phyloP scores from a whole-genome alignment of 2,329 filamentous ascomycete genomes.

The Fusarium algeriense region DNA sequence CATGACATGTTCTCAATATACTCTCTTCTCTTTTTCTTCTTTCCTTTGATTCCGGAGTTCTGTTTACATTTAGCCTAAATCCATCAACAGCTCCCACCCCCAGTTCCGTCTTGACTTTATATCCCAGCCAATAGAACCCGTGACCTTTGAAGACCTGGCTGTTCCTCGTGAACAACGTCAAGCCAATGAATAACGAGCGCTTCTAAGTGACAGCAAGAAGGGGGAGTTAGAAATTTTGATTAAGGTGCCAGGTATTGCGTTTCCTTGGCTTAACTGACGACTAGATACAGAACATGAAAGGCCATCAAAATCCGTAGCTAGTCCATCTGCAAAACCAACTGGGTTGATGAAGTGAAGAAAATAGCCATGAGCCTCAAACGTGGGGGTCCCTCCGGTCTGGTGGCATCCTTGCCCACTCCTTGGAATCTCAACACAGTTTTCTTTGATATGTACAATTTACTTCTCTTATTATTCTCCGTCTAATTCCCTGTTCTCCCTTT shows the following conservation, averaged over 20 bases:
- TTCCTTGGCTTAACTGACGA: neutral
- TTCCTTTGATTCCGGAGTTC: conserved; percentile 11
- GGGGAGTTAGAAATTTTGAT: neutral
- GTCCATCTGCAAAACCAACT: neutral
- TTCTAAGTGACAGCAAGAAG: conserved; percentile 31
- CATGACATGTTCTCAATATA: neutral
- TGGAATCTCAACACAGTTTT: neutral
- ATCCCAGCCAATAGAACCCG: conserved; percentile 38
- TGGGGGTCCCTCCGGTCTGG: neutral
- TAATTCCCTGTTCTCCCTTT: conserved; percentile 20
- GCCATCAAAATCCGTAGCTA: neutral
- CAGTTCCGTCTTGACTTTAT: conserved; percentile 9
- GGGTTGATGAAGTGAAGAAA: neutral
- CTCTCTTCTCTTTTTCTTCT: neutral
- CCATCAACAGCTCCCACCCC: conserved; percentile 2
- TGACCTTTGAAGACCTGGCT: conserved; percentile 9
- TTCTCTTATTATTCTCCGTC: conserved; percentile 2
- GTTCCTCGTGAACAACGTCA: conserved; percentile 34
- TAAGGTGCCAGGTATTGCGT: neutral
- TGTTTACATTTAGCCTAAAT: conserved; percentile 43
- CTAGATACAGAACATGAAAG: neutral
- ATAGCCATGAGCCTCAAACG: conserved; percentile 7
- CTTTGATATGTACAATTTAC: neutral
- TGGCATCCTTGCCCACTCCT: neutral
- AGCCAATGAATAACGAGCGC: conserved; percentile 43